Percentiles rank a stretch among this genome's conserved stretches.
phyloP scores from a whole-genome alignment of 495 filamentous ascomycete species.

The Recurvomyces mirabilis region DNA sequence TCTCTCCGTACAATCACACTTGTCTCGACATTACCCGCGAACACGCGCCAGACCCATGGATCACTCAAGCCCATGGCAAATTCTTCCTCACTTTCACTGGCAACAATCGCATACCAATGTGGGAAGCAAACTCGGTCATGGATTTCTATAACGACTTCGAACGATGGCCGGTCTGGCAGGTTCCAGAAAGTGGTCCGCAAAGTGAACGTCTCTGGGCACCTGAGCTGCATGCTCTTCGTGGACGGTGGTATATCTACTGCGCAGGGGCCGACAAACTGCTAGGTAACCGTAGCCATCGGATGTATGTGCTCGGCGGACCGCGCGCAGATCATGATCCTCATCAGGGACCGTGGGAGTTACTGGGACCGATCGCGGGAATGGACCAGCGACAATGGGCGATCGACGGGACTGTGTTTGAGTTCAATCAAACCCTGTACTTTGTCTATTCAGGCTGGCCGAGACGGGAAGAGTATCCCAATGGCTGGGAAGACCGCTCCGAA shows the following conservation, averaged over 20 bases:
- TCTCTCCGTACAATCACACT: too few species aligned
- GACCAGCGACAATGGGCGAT: conserved; percentile 28
- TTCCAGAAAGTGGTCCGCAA: neutral
- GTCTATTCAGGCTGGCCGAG: conserved; percentile 29
- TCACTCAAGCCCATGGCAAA: conserved; percentile 6
- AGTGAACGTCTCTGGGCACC: conserved; percentile 28
- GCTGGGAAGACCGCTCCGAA: conserved; percentile 13
- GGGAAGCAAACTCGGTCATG: conserved; percentile 21
- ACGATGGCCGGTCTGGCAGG: conserved; percentile 23
- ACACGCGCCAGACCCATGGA: conserved; percentile 16
- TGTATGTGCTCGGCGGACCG: conserved; percentile 28
- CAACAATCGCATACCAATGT: conserved; percentile 27
- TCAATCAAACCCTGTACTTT: conserved; percentile 24
- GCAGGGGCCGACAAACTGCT: conserved; percentile 22
- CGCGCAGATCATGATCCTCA: conserved; percentile 11
- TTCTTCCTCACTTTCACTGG: conserved; percentile 26
- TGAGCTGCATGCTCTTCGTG: conserved; percentile 27
- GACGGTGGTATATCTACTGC: conserved; percentile 30
- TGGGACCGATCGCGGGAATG: conserved; percentile 24
- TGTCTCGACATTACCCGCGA: conserved; percentile 5
- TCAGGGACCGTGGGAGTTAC: conserved; percentile 21
- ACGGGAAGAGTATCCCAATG: neutral
- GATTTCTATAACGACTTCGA: conserved; percentile 18
- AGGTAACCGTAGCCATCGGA: conserved; percentile 27
- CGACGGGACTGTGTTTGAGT: conserved; percentile 28